Evolutionary conservation across 495 filamentous ascomycete species (phyloP).

Genomic region (Cairneyella variabilis): DNA sequence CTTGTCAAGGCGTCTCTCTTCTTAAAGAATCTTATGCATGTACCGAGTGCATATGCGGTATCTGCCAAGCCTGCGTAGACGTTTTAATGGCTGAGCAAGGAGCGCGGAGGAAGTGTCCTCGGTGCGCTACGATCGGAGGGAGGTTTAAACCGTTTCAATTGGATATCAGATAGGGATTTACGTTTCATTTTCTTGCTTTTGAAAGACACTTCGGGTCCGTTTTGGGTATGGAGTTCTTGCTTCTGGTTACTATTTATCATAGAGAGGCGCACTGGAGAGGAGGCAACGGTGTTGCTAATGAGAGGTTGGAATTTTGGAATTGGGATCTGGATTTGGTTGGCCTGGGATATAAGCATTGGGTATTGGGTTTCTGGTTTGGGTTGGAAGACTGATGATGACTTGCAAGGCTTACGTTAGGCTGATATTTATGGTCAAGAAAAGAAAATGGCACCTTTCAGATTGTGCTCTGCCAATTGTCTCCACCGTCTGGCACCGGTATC

Average conservation of each 20-base stretch:
- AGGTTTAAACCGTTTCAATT: conserved; percentile 59
- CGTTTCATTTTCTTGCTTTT: not conserved
- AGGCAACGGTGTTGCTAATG: not conserved
- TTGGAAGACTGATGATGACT: not conserved
- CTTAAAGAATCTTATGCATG: conserved; percentile 83
- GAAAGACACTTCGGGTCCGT: not conserved
- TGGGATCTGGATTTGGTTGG: conserved; percentile 3
- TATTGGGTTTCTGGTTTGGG: not conserved
- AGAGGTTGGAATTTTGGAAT: too few relatives aligned
- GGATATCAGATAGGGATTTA: conserved; percentile 25
- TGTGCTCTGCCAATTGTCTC: too few relatives aligned
- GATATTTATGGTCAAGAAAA: not conserved
- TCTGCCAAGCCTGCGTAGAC: conserved; percentile 82
- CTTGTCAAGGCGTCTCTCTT: conserved; percentile 68
- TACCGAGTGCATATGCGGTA: conserved; percentile 89
- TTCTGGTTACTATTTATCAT: conserved; percentile 12
- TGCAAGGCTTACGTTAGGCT: not conserved
- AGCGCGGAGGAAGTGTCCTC: conserved; percentile 57
- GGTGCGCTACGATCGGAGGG: conserved; percentile 62
- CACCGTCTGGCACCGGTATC: too few relatives aligned
- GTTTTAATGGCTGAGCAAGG: conserved; percentile 65
- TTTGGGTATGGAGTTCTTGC: not conserved
- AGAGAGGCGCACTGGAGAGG: conserved; percentile 19
- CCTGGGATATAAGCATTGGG: not conserved
- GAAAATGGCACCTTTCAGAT: not conserved